phyloP scores from a whole-genome alignment of 2,329 filamentous ascomycete genomes.

The Diaporthe australafricana region DNA sequence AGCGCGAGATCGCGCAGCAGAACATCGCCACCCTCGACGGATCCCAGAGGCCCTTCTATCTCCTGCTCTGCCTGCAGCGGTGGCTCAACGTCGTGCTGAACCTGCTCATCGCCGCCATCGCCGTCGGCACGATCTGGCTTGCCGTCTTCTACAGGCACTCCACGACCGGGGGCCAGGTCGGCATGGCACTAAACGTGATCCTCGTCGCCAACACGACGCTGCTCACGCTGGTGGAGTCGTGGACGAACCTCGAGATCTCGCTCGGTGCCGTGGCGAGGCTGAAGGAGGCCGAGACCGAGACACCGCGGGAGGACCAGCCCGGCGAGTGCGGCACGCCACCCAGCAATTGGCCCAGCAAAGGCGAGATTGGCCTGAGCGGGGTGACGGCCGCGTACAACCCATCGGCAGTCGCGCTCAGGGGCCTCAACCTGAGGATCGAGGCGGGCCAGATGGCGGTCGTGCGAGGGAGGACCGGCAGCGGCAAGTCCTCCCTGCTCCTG shows the following conservation, averaged over 20 bases:
- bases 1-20: slow-evolving; percentile 40
- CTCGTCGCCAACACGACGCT: slow-evolving; percentile 51
- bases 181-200: slow-evolving; percentile 51
- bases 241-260: slow-evolving; percentile 50
- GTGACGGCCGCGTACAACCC: slow-evolving; percentile 46
- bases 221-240: slow-evolving; percentile 46
- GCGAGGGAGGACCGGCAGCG: slow-evolving; percentile 64
- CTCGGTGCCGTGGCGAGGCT: slow-evolving; percentile 50
- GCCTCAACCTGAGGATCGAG: slow-evolving; percentile 44
- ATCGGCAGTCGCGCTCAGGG: slow-evolving; percentile 41
- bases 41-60: slow-evolving; percentile 61
- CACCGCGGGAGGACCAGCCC: slow-evolving; percentile 39
- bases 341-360: slow-evolving; percentile 45
- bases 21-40: slow-evolving; percentile 50
- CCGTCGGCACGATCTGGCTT: slow-evolving; percentile 48
- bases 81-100: slow-evolving; percentile 66
- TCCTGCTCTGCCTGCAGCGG: slow-evolving; percentile 61
- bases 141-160: slow-evolving; percentile 41
- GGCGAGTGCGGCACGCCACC: background rate
- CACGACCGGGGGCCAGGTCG: slow-evolving; percentile 46
- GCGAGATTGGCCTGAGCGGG: slow-evolving; percentile 42
- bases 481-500: slow-evolving; percentile 57
- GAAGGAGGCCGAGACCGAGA: slow-evolving; percentile 44
- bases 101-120: slow-evolving; percentile 59
- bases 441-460: slow-evolving; percentile 62